Percentiles rank a stretch among this genome's conserved stretches.
These are phyloP conservation scores for Aspergillus ustus DNA, from an alignment of 2,329 filamentous ascomycete genomes.

Conservation along the genomic window DNA sequence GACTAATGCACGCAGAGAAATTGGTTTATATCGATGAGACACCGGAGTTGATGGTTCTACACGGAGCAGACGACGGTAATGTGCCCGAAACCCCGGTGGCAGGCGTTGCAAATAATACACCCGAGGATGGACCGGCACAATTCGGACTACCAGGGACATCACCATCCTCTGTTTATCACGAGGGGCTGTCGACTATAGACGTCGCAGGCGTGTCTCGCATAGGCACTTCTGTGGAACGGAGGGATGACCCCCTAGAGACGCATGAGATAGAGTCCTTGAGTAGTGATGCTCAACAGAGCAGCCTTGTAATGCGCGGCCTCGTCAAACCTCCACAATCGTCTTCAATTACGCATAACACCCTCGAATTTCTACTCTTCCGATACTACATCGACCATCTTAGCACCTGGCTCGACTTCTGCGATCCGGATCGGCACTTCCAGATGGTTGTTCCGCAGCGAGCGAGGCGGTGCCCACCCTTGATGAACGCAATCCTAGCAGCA, in stretches of 20 bases:
- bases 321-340: not conserved
- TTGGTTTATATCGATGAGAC: conserved; percentile 10
- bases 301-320: not conserved
- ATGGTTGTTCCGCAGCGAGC: conserved; percentile 47
- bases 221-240: no score
- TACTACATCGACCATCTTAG: conserved; percentile 29
- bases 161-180: no score
- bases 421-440: conserved; percentile 44
- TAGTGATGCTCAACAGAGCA: not conserved
- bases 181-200: no score
- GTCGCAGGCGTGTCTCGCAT: no score
- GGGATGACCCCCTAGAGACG: no score
- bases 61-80: not conserved
- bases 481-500: conserved; percentile 41
- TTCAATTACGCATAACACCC: not conserved
- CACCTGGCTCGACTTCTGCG: conserved; percentile 45
- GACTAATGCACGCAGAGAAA: not conserved
- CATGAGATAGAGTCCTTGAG: no score
- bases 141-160: no score
- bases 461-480: conserved; percentile 43
- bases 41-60: not conserved
- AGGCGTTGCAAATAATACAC: not conserved
- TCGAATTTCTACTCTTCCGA: not conserved
- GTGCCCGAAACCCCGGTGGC: not conserved
- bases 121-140: no score